Evolutionary conservation across 164 flowering plant genomes (phyloP).

Genomic region (Paratinospora sagittata): DNA sequence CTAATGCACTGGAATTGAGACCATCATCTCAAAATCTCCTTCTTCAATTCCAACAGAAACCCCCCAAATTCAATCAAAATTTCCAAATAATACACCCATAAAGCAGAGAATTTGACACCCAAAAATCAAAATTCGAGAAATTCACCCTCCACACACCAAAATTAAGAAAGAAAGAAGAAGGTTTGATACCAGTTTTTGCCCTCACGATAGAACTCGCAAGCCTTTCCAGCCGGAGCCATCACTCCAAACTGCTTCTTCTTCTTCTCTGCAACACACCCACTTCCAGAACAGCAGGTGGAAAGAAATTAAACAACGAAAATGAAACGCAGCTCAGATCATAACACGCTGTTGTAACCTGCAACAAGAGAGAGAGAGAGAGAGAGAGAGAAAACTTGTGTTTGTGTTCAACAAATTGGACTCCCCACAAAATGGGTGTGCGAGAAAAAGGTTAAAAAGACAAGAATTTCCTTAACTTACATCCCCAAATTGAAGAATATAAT

Average conservation of each 20-base stretch:
- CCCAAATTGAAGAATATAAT: too few species aligned
- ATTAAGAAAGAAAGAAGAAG: conserved; percentile 6
- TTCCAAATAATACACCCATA: not conserved
- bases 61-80: not conserved
- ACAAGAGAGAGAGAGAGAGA: not conserved
- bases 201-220: conserved; percentile 39
- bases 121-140: conserved; percentile 1
- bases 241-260: not conserved
- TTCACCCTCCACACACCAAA: not conserved
- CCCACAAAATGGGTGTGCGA: too few species aligned
- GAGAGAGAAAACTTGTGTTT: not conserved
- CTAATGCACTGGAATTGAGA: not conserved
- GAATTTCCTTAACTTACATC: too few species aligned
- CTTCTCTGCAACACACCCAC: too few species aligned
- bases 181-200: conserved; percentile 51
- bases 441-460: too few species aligned
- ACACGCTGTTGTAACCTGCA: not conserved
- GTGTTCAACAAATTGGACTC: not conserved
- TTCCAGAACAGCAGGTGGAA: not conserved
- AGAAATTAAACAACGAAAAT: not conserved
- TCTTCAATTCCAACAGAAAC: not conserved
- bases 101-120: not conserved
- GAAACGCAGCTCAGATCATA: not conserved
- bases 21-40: not conserved
- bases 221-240: conserved; percentile 52